phyloP scores from a whole-genome alignment of 169 alveolate species.

The Eimeria falciformis region DNA sequence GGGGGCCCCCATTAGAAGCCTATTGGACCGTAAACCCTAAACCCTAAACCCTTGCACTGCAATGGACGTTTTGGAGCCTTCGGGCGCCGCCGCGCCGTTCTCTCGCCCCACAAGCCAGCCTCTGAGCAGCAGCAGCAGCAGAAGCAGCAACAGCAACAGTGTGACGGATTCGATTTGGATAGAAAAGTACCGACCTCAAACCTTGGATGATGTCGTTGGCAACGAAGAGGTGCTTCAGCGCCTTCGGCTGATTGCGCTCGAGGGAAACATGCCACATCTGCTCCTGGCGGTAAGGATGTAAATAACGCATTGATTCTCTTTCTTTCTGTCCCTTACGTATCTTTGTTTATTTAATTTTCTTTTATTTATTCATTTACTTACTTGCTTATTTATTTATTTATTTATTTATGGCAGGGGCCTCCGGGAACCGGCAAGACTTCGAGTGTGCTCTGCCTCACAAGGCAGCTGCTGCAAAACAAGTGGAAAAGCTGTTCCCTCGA shows the following conservation, averaged over 20 bases:
- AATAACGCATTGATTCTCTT: background rate
- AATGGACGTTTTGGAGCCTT: background rate
- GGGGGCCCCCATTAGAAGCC: no score
- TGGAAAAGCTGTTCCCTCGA: slow-evolving; percentile 95
- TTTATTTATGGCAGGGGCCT: slow-evolving; percentile 93
- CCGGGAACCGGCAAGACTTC: slow-evolving; percentile 99
- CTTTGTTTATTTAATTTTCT: background rate
- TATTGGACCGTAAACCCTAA: background rate
- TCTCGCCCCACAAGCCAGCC: slow-evolving; percentile 14
- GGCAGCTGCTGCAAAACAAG: slow-evolving; percentile 94
- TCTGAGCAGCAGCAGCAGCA: slow-evolving; percentile 34
- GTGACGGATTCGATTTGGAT: slow-evolving; percentile 87
- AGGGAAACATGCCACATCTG: slow-evolving; percentile 98
- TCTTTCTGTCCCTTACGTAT: background rate
- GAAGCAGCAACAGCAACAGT: slow-evolving; percentile 51
- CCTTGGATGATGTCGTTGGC: slow-evolving; percentile 97
- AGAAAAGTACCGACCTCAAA: slow-evolving; percentile 98
- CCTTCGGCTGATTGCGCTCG: slow-evolving; percentile 92
- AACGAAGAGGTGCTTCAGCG: slow-evolving; percentile 94
- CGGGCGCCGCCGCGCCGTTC: slow-evolving; percentile 11
- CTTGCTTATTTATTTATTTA: slow-evolving; percentile 25
- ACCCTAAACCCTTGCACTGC: background rate
- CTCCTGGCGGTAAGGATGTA: slow-evolving; percentile 94
- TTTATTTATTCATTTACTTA: background rate
- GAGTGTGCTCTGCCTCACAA: slow-evolving; percentile 97